Conservation (phyloP, 2,329 filamentous ascomycete species). For the Aotearoamyces nothofagi region DNA sequence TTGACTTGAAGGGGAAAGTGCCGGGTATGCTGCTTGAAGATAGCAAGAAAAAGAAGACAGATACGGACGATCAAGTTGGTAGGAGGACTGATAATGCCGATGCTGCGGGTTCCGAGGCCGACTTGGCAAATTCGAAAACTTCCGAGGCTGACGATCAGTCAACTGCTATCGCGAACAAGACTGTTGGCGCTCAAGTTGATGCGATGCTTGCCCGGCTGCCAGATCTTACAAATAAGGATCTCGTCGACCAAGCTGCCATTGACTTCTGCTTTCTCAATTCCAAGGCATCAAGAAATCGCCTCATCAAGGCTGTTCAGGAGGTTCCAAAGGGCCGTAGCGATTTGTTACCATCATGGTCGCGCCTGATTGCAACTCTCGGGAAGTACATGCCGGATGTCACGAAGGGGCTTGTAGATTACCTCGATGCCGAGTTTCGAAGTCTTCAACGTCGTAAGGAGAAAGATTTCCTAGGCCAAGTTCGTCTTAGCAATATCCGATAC, state of each 20-base stretch:
- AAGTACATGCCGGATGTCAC: constrained; percentile 92
- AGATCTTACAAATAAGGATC: constrained; percentile 80
- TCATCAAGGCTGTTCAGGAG: constrained; percentile 86
- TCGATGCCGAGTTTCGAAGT: constrained; percentile 94
- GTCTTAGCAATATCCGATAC: constrained; percentile 92
- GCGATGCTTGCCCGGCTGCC: constrained; percentile 76
- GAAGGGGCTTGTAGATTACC: constrained; percentile 77
- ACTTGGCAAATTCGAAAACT: constrained; percentile 30
- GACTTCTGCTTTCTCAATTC: constrained; percentile 98
- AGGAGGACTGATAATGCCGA: constrained; percentile 51
- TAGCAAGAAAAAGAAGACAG: constrained; percentile 80
- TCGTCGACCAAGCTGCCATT: constrained; percentile 81
- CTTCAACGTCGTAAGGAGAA: constrained; percentile 94
- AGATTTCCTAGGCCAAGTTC: constrained; percentile 88
- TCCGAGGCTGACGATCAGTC: constrained; percentile 63
- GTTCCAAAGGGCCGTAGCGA: constrained; percentile 90
- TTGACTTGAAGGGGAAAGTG: constrained; percentile 90
- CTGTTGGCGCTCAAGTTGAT: constrained; percentile 92
- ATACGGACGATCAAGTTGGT: constrained; percentile 67
- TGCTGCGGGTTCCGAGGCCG: constrained; percentile 24
- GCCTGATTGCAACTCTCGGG: constrained; percentile 81
- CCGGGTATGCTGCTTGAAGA: constrained; percentile 89
- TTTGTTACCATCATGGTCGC: constrained; percentile 79
- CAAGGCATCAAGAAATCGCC: constrained; percentile 87
- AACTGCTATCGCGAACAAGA: constrained; percentile 93